Base-by-base conservation (phyloP, 1,284 basidiomycete genomes). In the Melampsora americana region DNA sequence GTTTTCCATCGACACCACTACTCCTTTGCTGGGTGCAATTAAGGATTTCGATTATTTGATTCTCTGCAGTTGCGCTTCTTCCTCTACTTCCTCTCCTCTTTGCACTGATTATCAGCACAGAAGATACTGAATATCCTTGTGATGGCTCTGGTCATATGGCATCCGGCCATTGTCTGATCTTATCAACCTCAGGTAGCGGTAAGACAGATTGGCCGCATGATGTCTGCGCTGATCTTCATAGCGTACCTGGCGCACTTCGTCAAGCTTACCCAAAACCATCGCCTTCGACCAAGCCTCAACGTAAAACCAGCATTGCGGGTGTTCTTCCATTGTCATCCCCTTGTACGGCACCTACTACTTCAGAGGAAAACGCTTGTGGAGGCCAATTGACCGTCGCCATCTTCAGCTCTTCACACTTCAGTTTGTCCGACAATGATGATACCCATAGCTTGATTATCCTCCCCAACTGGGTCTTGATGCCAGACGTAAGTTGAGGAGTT, bases 141-240 rank as follows among this genome's bases (percentile, higher is more conserved):
- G 5, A 12, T 42, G 39, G 1, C 39, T 42, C 39, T 42, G 39
- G 39, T 42, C 39, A 42, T 42, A 12, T 42, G 6, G 11, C 39
- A 42, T 42, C 1, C 39, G 39, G 11, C 39, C 39, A 9, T 23
- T 18, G n/a, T 1, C 28, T 59, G n/a, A 59, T 23, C 16, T 28
- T n/a, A n/a, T 59, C 23, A 59, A 28, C n/a, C n/a, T 23, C 53
- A 66, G 65, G 65, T 42, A 66, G 35, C 9, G 42, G 65, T 46
- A 66, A 66, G n/a, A 66, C 65, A 18, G 42, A 66, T 66, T 66
- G 65, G 65, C 65, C 65, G 32, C 65, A 46, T 18, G 65, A 66
- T 46, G 65, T 66, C 39, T 66, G 65, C 28, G 39, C 30, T 23
- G 42, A 66, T 23, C 7, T 42, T 26, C 16, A 42, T 39, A 23